Conservation (phyloP, 306 rosid species). For the Lithocarpus polystachyus region DNA sequence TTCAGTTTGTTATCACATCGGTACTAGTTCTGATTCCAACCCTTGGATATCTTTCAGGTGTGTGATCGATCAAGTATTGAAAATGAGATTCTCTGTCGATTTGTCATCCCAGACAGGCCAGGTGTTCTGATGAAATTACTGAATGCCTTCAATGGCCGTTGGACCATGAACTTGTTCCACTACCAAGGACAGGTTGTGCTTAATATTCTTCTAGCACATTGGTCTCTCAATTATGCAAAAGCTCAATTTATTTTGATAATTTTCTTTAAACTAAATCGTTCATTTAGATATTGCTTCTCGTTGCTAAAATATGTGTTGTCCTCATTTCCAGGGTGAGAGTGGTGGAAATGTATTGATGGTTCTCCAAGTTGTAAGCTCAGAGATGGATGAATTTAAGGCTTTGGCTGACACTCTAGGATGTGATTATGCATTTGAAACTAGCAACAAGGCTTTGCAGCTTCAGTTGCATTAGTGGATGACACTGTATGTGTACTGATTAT, state of each 20-base stretch:
- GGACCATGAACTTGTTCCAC: slow-evolving; percentile 54
- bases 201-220: not conserved
- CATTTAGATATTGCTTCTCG: not conserved
- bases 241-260: not conserved
- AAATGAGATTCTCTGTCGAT: slow-evolving; percentile 47
- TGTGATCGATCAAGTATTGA: slow-evolving; percentile 33
- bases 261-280: not conserved
- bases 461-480: slow-evolving; percentile 24
- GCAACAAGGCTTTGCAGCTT: slow-evolving; percentile 29
- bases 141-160: slow-evolving; percentile 44
- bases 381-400: slow-evolving; percentile 33
- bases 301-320: not conserved
- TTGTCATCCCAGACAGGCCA: slow-evolving; percentile 51
- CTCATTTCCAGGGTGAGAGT: slow-evolving; percentile 41
- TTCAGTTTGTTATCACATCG: not conserved
- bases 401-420: slow-evolving; percentile 35
- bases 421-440: slow-evolving; percentile 35
- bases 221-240: not conserved
- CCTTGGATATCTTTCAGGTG: slow-evolving; percentile 29
- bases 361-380: slow-evolving; percentile 33
- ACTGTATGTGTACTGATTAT: not conserved
- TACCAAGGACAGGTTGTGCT: slow-evolving; percentile 41
- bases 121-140: slow-evolving; percentile 55
- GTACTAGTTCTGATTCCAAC: too few species aligned
- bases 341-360: slow-evolving; percentile 54